phyloP scores from a whole-genome alignment of 1,284 basidiomycete species.

The Agroathelia rolfsii region DNA sequence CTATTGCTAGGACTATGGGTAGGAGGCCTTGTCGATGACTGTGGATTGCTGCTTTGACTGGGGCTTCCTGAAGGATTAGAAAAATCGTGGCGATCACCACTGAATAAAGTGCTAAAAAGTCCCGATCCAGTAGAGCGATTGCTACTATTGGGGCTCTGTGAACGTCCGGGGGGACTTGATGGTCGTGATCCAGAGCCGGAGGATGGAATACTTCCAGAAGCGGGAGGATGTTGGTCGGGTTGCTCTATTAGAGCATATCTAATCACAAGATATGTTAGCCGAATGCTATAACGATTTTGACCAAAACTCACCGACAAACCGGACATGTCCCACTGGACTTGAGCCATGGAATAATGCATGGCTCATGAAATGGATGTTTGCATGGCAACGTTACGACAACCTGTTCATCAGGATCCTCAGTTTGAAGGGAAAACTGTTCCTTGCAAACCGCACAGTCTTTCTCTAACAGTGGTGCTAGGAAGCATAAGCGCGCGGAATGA shows the following conservation, averaged over 20 bases:
- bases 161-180: slow-evolving; percentile 14
- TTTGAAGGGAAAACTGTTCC: slow-evolving; percentile 57
- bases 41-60: no score
- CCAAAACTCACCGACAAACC: slow-evolving; percentile 56
- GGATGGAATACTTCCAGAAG: slow-evolving; percentile 13
- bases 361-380: slow-evolving; percentile 72
- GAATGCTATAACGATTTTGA: slow-evolving; percentile 1
- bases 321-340: slow-evolving; percentile 79
- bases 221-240: slow-evolving; percentile 16
- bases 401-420: slow-evolving; percentile 63
- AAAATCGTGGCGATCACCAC: no score
- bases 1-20: no score
- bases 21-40: no score
- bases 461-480: slow-evolving; percentile 42
- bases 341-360: slow-evolving; percentile 76
- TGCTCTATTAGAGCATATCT: slow-evolving; percentile 19
- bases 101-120: slow-evolving; percentile 19
- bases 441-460: slow-evolving; percentile 75
- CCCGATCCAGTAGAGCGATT: no score
- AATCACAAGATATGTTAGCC: slow-evolving; percentile 4
- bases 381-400: slow-evolving; percentile 67
- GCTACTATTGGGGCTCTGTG: no score
- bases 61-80: no score
- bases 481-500: slow-evolving; percentile 4
- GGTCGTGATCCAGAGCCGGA: slow-evolving; percentile 13